Evolutionary conservation across 257 asterid species (phyloP).

Genomic region (Nicotiana paniculata): DNA sequence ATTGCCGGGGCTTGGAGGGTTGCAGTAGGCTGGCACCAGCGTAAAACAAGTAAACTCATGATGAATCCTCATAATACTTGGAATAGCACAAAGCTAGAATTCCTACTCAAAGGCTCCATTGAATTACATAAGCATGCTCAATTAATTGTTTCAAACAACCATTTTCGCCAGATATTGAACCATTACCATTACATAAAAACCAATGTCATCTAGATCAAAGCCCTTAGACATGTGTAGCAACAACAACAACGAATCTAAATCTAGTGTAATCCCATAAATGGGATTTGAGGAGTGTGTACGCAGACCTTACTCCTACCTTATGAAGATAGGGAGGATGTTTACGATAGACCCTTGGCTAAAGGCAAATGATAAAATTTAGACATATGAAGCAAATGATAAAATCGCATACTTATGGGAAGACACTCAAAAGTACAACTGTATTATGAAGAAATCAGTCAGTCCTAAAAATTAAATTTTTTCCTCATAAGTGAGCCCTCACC

Average conservation of each 20-base stretch:
- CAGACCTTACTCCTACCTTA: too few species aligned
- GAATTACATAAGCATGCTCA: conserved; percentile 56
- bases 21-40: too few species aligned
- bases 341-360: too few species aligned
- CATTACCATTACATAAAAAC: conserved; percentile 37
- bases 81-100: conserved; percentile 49
- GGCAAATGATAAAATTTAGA: too few species aligned
- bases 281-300: too few species aligned
- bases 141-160: conserved; percentile 45
- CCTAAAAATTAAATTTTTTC: background rate
- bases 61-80: background rate
- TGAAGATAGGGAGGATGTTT: too few species aligned
- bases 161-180: conserved; percentile 14
- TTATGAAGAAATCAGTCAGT: background rate
- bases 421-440: background rate
- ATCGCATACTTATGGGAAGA: conserved; percentile 41
- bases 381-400: conserved; percentile 33
- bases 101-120: conserved; percentile 54
- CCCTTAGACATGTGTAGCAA: conserved; percentile 61
- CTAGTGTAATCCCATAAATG: too few species aligned
- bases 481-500: background rate
- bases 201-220: conserved; percentile 57
- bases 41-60: too few species aligned
- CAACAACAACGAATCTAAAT: too few species aligned
- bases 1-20: too few species aligned